Percentiles rank a stretch among this genome's conserved stretches.
Conservation (phyloP, 2,329 filamentous ascomycete species). For the Massarina eburnea region DNA sequence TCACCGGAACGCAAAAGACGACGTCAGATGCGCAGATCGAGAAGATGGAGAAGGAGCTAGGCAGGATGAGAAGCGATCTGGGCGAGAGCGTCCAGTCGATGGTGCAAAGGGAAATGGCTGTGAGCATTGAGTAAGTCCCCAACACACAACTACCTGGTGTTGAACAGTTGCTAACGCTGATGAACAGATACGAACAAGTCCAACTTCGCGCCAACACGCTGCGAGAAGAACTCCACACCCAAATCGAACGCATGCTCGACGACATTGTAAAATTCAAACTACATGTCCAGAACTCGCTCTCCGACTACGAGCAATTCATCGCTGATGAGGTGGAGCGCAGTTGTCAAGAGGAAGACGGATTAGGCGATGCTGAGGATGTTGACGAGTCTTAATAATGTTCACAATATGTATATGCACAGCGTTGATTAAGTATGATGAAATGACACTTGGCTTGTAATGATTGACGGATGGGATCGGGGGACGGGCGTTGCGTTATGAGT, state of each 20-base stretch:
- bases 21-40: slow-evolving; percentile 92
- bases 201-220: slow-evolving; percentile 80
- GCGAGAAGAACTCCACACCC: slow-evolving; percentile 96
- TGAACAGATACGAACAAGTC: slow-evolving; percentile 83
- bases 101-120: slow-evolving; percentile 95
- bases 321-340: slow-evolving; percentile 81
- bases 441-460: too few species aligned
- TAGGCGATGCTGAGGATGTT: slow-evolving; percentile 35
- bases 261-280: slow-evolving; percentile 99
- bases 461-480: neutral
- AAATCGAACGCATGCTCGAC: slow-evolving; percentile 93
- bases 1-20: slow-evolving; percentile 82
- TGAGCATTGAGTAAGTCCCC: slow-evolving; percentile 79
- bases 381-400: too few species aligned
- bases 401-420: too few species aligned
- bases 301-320: slow-evolving; percentile 93
- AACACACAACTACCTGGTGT: neutral
- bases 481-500: neutral
- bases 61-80: slow-evolving; percentile 82
- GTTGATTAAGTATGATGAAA: too few species aligned
- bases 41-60: slow-evolving; percentile 98
- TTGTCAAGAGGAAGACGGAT: slow-evolving; percentile 52
- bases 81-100: slow-evolving; percentile 86
- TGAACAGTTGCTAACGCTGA: slow-evolving; percentile 4
- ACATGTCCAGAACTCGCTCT: slow-evolving; percentile 87